These are phyloP conservation scores for Aristolochia fimbriata DNA, from an alignment of 164 flowering plant genomes.

Conservation along the genomic window DNA sequence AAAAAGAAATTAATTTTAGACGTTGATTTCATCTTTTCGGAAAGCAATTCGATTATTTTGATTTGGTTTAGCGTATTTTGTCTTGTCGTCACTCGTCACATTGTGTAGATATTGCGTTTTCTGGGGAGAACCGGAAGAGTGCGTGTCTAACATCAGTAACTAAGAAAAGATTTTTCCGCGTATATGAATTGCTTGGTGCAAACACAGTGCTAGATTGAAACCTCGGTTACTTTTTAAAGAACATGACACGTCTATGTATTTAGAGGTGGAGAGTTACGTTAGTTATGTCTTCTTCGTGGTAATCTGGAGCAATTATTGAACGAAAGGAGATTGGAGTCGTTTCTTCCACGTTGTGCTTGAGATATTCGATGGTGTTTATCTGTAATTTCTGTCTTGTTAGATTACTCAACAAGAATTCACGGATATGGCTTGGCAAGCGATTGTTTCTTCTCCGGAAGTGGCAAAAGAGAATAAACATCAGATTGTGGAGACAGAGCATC, in stretches of 20 bases:
- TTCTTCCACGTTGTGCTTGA: not conserved
- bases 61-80: no score
- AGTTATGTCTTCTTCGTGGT: not conserved
- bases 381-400: constrained; percentile 21
- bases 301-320: not conserved
- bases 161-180: no score
- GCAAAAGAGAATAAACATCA: constrained; percentile 95
- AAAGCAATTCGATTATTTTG: not conserved
- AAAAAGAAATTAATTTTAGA: no score
- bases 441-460: constrained; percentile 85
- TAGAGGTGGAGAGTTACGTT: not conserved
- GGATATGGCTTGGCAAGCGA: constrained; percentile 98
- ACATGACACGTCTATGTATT: no score
- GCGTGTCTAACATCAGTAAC: no score
- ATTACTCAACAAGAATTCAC: constrained; percentile 96
- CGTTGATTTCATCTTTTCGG: not conserved
- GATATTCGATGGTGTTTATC: not conserved
- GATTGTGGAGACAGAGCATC: constrained; percentile 96
- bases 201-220: no score
- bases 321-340: not conserved
- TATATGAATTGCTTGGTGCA: no score
- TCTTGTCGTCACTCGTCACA: no score
- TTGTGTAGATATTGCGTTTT: no score
- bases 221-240: no score
- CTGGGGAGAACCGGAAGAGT: no score